Base-by-base conservation (phyloP, 495 filamentous ascomycete genomes). In the Hypoxylon fragiforme region DNA sequence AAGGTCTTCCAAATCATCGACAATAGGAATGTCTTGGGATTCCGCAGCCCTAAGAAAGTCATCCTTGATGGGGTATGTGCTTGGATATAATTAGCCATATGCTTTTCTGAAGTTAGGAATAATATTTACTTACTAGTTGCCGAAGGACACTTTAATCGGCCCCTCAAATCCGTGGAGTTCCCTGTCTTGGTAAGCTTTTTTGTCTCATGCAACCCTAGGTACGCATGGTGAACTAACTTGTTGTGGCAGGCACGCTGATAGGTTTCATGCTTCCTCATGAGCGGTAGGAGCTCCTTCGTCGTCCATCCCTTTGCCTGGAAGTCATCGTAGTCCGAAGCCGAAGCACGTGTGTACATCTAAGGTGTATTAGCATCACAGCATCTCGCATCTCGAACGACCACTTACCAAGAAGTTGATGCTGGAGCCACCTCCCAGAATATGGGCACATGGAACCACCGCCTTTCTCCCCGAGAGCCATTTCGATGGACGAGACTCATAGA, bases 221-320 rank as follows among this genome's bases (percentile, higher is more conserved):
- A 12, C 1, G 19, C 6, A 21, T 30, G 0, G 12, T 22, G 3
- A 24, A 38, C 66, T 63, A 22, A 73, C 73, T 64, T 77, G 47
- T 91, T 90, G 60, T 89, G 89, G 57, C 78, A 85, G 11, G 87
- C 77, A 16, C 88, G 77, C 67, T 91, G 88, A 56, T 92, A 94
- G 0, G 88, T 92, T 73, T 92, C 89, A 60, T 89, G 85, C 73
- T 89, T 91, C 70, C 76, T 87, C 87, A 91, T 91, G 11, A 92
- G 74, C 1, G 89, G 88, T 20, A 92, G 68, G 9, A 91, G 74
- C 50, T 91, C 86, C 60, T 91, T 81, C 7, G 88, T 90, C 4
- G 79, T 84, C 89, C 88, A 92, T 13, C 89, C 88, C 54, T 90
- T 83, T 15, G 87, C 81, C 52, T 90, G 83, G 66, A 90, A 94